Base-by-base conservation (phyloP, 164 flowering plant genomes). In the Platanus orientalis region DNA sequence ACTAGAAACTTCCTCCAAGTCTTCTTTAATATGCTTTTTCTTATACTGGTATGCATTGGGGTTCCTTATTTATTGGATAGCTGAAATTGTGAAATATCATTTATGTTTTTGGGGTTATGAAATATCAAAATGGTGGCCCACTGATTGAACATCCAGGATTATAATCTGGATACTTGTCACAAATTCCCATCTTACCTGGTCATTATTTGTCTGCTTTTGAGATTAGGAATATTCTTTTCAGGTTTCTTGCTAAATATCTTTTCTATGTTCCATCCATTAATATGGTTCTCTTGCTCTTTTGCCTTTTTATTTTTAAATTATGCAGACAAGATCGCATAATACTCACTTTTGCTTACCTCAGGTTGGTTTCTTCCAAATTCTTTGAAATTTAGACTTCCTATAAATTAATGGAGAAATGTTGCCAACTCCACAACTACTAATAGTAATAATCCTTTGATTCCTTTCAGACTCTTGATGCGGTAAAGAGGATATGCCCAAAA, bases 311-410 rank as follows among this genome's bases (percentile, higher is more conserved):
- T 65, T 44, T 49, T n/a, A 58, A 28, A 50, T 39, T 65, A 28
- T 82, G 84, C 90, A 95, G 99, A 75, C 63, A 16, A 87, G 89
- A 63, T 78, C 89, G 54, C 99, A 86, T 72, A 92, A 90, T 70
- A 67, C 76, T 55, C 99, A 95, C 76, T 79, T 95, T 47, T 95
- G 99, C 83, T 70, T 92, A 32, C 90, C 97, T 65, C 96, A 89
- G 99, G 99, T 95, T 63, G 67, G 76, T n/a, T 66, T 57, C 14
- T 47, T 55, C 13, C 25, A 11, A 40, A 60, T 1, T 58, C 16
- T 23, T 42, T 48, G 19, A 54, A 57, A 14, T 1, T 7, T 0
- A 28, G 7, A 47, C 44, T 26, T 50, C 60, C n/a, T 21, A 12
- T 50, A 42, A 42, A 36, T n/a, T n/a, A 12, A 16, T 48, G 23